A percentile compares a stretch with the other conserved stretches of the same genome.
These are phyloP conservation scores for Aspergillus ellipticus DNA, from an alignment of 495 filamentous ascomycete genomes.

Conservation along the genomic window DNA sequence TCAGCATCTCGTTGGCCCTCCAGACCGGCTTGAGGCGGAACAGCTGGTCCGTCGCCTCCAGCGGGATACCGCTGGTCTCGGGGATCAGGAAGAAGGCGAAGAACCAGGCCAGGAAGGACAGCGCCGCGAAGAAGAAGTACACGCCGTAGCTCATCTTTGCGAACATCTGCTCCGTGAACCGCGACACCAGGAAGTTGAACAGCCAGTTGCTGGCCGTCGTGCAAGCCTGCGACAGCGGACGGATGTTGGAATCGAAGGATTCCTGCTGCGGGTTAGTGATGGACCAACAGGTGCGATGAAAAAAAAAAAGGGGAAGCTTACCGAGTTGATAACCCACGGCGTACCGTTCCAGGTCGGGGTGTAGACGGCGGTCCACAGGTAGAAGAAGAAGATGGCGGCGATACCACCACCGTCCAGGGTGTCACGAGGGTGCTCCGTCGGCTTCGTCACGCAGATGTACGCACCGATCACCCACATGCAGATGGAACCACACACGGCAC, in stretches of 20 bases:
- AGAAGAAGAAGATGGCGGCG: constrained; percentile 72
- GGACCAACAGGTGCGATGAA: neutral
- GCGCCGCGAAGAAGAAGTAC: constrained; percentile 71
- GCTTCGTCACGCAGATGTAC: constrained; percentile 59
- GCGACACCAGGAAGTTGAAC: constrained; percentile 68
- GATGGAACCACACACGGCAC: constrained; percentile 62
- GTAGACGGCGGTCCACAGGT: constrained; percentile 73
- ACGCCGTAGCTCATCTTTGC: constrained; percentile 63
- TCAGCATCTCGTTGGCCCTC: constrained; percentile 44
- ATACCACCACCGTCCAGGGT: constrained; percentile 55
- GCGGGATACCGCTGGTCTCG: constrained; percentile 57
- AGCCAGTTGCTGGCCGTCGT: constrained; percentile 71
- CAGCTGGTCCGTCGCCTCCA: constrained; percentile 50
- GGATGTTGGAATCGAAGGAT: constrained; percentile 58
- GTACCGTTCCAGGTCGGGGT: constrained; percentile 71
- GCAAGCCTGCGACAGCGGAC: constrained; percentile 63
- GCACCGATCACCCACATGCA: constrained; percentile 73
- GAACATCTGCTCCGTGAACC: constrained; percentile 76
- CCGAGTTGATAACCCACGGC: constrained; percentile 59
- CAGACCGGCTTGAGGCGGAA: constrained; percentile 55
- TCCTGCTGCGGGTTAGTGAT: constrained; percentile 31
- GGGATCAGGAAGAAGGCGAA: constrained; percentile 67
- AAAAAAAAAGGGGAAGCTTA: constrained; percentile 10
- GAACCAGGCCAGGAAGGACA: constrained; percentile 61
- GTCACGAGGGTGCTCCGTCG: constrained; percentile 35